Evolutionary conservation across 2,329 filamentous ascomycete genomes (phyloP).

Genomic region (Emericellopsis atlantica): DNA sequence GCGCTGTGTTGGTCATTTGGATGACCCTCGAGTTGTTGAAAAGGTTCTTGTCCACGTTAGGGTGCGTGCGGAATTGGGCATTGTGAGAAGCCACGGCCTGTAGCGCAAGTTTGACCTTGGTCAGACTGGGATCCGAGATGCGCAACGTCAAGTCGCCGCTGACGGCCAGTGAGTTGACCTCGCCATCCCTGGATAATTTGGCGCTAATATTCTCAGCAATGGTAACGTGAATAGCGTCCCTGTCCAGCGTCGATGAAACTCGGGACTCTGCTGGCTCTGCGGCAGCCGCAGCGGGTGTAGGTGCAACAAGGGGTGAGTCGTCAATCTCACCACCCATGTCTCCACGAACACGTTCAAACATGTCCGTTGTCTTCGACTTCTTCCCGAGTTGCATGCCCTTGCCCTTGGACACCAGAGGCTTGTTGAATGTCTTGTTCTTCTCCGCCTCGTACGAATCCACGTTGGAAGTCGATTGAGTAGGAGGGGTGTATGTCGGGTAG

Average conservation of each 20-base stretch:
- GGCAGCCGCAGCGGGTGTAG: conserved; percentile 34
- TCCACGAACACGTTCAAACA: conserved; percentile 89
- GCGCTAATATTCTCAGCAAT: conserved; percentile 85
- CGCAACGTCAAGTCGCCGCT: conserved; percentile 87
- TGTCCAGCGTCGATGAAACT: conserved; percentile 57
- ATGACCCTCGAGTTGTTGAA: conserved; percentile 78
- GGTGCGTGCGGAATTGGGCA: conserved; percentile 88
- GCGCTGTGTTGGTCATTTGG: conserved; percentile 77
- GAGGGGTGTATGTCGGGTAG: conserved; percentile 83
- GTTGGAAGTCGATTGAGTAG: conserved; percentile 61
- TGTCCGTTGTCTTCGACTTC: conserved; percentile 95
- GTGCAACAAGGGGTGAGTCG: conserved; percentile 58
- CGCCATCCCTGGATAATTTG: conserved; percentile 77
- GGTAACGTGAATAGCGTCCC: conserved; percentile 77
- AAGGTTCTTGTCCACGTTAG: conserved; percentile 82
- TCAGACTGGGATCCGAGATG: conserved; percentile 77
- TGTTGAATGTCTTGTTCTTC: conserved; percentile 84
- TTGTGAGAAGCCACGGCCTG: conserved; percentile 65
- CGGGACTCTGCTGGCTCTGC: conserved; percentile 41
- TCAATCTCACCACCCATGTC: conserved; percentile 83
- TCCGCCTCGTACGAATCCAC: conserved; percentile 95
- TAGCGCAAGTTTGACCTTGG: conserved; percentile 81
- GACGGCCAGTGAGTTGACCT: conserved; percentile 73
- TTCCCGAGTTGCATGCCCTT: conserved; percentile 99
- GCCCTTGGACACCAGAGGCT: conserved; percentile 55